Base-by-base conservation (phyloP, 2,329 filamentous ascomycete genomes). In the Dactylellina drechsleri region DNA sequence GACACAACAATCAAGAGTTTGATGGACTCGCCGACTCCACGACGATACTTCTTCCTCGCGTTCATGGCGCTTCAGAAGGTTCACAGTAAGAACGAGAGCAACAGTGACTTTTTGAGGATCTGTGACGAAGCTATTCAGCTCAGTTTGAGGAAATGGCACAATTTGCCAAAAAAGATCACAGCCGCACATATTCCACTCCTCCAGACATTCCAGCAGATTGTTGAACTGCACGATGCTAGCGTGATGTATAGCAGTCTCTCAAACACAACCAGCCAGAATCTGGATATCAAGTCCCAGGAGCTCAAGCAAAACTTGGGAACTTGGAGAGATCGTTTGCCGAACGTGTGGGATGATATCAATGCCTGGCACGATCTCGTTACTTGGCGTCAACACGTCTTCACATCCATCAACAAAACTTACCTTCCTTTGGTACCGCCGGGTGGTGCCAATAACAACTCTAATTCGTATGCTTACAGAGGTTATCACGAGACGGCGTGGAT, bases 401-500 rank as follows among this genome's bases (percentile, higher is more conserved):
- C 93, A 68, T 87, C 99, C 23, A 98, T 99, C 83, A 99, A 99
- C 81, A 89, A 88, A 57, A 97, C 93, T 0, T 99, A 99, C 80
- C 87, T 99, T 10, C 88, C 89, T 64, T 86, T 99, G 53, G 84
- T 98, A 45, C 93, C 93, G 1, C 89, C 88, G 16, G 88, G 93
- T 52, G 76, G 76, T 49, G 78, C 76, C 20, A 79, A 77, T 64
- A 79, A 77, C 0, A 92, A 91, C 66, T 93, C 92, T 68, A 94
- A 94, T 56, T 97, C 93, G 0, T 98, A 95, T 82, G 95, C 95
- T 0, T 99, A 99, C 81, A 89, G 95, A 52, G 95, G 95, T 26
- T 99, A 97, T 81, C 95, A 99, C 80, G 95, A 99, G 83, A 99
- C 95, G 12, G 95, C 95, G 1, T 99, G 95, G 95, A 99, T 99